A percentile compares a stretch with the other conserved stretches of the same genome.
phyloP scores from a whole-genome alignment of 202 grass and related monocot genomes.

The Musa balbisiana region DNA sequence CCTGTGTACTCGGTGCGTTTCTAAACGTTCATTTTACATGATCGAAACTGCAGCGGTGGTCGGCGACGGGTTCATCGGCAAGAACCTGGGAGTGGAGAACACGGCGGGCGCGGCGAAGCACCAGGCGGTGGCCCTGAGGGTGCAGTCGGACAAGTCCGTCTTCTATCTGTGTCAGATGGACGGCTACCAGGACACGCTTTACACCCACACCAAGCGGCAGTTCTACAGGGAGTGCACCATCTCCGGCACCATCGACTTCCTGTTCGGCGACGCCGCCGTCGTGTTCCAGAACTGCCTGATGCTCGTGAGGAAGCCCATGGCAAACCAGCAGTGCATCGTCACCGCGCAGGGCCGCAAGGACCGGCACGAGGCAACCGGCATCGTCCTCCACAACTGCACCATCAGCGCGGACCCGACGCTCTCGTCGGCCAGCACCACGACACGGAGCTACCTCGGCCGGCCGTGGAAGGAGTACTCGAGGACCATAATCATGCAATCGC shows the following conservation, averaged over 20 bases:
- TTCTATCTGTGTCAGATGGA: constrained; percentile 71
- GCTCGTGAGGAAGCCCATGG: constrained; percentile 59
- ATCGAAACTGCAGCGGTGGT: background rate
- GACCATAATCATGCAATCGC: constrained; percentile 70
- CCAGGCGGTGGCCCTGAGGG: constrained; percentile 22
- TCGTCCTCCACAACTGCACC: constrained; percentile 78
- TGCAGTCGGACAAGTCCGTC: constrained; percentile 65
- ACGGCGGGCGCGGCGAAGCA: constrained; percentile 8
- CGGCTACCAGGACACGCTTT: constrained; percentile 85
- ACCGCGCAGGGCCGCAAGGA: constrained; percentile 84
- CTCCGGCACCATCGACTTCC: constrained; percentile 87
- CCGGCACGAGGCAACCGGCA: constrained; percentile 31
- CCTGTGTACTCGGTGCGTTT: no score
- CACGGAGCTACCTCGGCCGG: constrained; percentile 56
- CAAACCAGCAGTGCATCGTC: constrained; percentile 80
- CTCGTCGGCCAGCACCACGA: background rate
- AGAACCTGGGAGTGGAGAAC: constrained; percentile 4
- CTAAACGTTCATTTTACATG: background rate
- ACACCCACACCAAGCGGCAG: constrained; percentile 69
- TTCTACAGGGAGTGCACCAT: constrained; percentile 74
- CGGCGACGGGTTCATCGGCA: background rate
- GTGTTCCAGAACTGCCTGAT: constrained; percentile 78
- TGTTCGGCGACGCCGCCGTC: constrained; percentile 78
- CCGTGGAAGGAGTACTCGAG: constrained; percentile 82
- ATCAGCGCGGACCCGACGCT: constrained; percentile 47